Base-by-base conservation (phyloP, 495 filamentous ascomycete species). In the Hypoxylon cercidicola region DNA sequence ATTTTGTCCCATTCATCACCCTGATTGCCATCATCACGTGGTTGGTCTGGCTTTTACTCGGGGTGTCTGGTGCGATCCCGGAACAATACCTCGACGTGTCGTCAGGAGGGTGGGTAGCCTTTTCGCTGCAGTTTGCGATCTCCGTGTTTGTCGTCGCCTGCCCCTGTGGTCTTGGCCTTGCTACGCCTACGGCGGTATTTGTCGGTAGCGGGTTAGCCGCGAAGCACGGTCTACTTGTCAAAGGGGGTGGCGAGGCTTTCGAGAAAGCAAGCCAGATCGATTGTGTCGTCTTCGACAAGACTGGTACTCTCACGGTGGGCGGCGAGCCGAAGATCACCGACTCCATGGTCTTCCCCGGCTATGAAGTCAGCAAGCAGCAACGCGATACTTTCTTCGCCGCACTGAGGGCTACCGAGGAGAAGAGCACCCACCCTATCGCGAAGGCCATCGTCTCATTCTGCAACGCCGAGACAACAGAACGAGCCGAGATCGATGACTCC, bases 161-260 rank as follows among this genome's bases (percentile, higher is more conserved):
- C 73, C 94, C 94, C 11, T 98, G 94, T 66, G 95, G 94, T 16
- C 85, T 98, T 45, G 94, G 89, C 1, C 87, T 98, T 21, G 94
- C 94, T 55, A 93, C 95, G 2, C 94, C 94, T 13, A 97, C 95
- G 0, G 94, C 94, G 1, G 84, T 98, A 25, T 96, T 96, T 70
- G 95, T 97, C 30, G 95, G 94, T 5, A 87, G 91, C 49, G 94
- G 93, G 0, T 74, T 98, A 2, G 94, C 95, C 12, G 94, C 94
- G 3, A 88, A 90, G 64, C 79, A 93, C 69, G 94, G 95, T 4
- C 96, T 98, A 48, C 78, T 98, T 3, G 94, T 93, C 60, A 94
- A 95, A 74, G 94, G 94, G n/a, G 94, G 94, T 15, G 95, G 94
- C 20, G 92, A 97, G 70, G 94, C 95, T 1, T 97, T 98, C 69